These are phyloP conservation scores for Cordyceps militaris DNA, from an alignment of 2,329 filamentous ascomycete species.

Conservation along the genomic window DNA sequence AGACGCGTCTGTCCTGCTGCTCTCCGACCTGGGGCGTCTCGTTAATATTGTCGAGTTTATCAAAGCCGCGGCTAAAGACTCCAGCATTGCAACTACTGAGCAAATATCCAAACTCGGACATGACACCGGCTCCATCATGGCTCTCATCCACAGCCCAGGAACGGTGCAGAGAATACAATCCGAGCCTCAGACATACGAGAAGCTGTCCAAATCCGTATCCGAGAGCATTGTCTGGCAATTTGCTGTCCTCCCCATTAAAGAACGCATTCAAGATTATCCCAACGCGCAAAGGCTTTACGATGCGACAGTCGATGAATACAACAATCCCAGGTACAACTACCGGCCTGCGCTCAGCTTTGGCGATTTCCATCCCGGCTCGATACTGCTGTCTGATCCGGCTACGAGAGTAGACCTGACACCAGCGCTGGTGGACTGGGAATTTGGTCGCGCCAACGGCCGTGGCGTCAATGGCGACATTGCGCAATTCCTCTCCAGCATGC, in stretches of 20 bases:
- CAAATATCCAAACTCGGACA: slow-evolving; percentile 11
- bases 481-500: slow-evolving; percentile 17
- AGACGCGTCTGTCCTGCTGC: slow-evolving; percentile 13
- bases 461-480: slow-evolving; percentile 19
- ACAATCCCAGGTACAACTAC: slow-evolving; percentile 3
- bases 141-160: slow-evolving; percentile 11
- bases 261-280: slow-evolving; percentile 7
- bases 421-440: slow-evolving; percentile 19
- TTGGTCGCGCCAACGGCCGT: slow-evolving; percentile 15
- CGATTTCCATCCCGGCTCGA: slow-evolving; percentile 17
- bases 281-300: slow-evolving; percentile 12
- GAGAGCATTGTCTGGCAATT: slow-evolving; percentile 12
- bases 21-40: slow-evolving; percentile 13
- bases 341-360: slow-evolving; percentile 14
- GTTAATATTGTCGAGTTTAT: slow-evolving; percentile 16
- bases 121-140: slow-evolving; percentile 13
- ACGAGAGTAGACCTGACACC: slow-evolving; percentile 10
- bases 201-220: slow-evolving; percentile 13
- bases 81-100: background rate
- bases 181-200: background rate
- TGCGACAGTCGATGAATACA: slow-evolving; percentile 12
- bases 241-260: slow-evolving; percentile 15
- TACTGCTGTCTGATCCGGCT: slow-evolving; percentile 13
- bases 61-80: background rate
- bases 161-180: background rate